Evolutionary conservation across 441 rosid genomes (phyloP), one percentile per base, ranked within the genome.

Genomic region (Pelargonium citronellum): DNA sequence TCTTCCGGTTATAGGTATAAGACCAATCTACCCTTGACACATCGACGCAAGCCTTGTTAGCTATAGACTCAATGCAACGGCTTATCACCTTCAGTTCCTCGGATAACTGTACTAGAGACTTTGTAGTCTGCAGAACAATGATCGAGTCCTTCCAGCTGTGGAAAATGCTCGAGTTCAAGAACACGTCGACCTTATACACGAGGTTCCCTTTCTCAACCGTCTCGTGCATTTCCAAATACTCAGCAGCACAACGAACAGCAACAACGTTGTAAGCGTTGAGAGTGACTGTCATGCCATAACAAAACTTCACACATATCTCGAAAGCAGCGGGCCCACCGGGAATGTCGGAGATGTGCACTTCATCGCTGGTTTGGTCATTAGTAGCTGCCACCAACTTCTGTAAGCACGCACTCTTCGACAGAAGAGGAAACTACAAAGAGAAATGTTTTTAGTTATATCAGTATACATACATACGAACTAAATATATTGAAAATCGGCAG

Each of bases 121-220:
- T 87, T 0, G 96, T 83, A 0, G 95, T 95, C 76, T 92, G 97
- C 49, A 95, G 98, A 80, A 89, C 95, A 71, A 89, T 87, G 70
- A 95, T 89, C 1, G 99, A 90, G 71, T 95, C 99, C 74, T 95
- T 95, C 99, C 99, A 95, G 85, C 96, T 85, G 19, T 91, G 85
- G 47, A 95, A 86, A 73, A 95, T 86, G 53, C 96, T 85, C 0
- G 99, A 89, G 78, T 85, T 90, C 24, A 95, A 87, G 78, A 95
- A 95, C 22, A 95, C 91, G 69, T 92, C 99, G 1, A 89, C 80
- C 82, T 95, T 95, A 72, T 80, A 95, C 58, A 92, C 77, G 49
- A 95, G 87, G 75, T 95, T 95, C 71, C 97, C 91, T 55, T 87
- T 77, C 34, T 95, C 98, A 70, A 85, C 79, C 64, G 83, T 87